phyloP scores from a whole-genome alignment of 1,284 basidiomycete genomes.

The Moesziomyces sp. region DNA sequence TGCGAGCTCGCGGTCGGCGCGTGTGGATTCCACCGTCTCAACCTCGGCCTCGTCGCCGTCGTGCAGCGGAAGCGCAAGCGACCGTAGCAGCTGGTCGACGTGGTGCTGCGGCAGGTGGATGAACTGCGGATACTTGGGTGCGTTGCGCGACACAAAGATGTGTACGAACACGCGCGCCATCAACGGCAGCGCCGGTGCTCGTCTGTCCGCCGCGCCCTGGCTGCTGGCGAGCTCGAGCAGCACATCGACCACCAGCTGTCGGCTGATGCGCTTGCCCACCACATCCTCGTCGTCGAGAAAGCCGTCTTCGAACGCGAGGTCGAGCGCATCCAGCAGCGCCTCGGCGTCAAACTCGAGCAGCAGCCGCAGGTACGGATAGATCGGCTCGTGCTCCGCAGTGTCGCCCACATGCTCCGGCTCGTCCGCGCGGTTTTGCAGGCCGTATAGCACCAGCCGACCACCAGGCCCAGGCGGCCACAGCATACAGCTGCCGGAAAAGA shows the following conservation, averaged over 20 bases:
- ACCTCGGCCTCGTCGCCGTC: conserved; percentile 54
- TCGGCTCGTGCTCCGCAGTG: conserved; percentile 70
- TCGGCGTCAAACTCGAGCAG: conserved; percentile 91
- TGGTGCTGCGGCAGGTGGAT: conserved; percentile 77
- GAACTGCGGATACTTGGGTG: conserved; percentile 95
- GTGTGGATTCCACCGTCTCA: conserved; percentile 70
- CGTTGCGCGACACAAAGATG: conserved; percentile 95
- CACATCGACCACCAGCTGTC: conserved; percentile 85
- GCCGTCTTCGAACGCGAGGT: conserved; percentile 92
- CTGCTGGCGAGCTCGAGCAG: conserved; percentile 77
- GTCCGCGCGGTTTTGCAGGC: conserved; percentile 69
- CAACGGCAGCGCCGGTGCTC: conserved; percentile 21
- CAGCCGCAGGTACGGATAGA: conserved; percentile 86
- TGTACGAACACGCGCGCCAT: conserved; percentile 77
- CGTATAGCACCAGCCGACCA: conserved; percentile 77
- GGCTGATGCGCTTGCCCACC: conserved; percentile 71
- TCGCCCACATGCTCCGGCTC: conserved; percentile 73
- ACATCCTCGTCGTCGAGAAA: conserved; percentile 81
- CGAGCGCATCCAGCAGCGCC: conserved; percentile 90
- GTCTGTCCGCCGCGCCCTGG: neutral
- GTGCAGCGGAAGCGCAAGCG: conserved; percentile 80
- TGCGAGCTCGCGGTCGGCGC: conserved; percentile 93
- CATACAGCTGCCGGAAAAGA: conserved; percentile 84
- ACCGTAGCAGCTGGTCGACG: conserved; percentile 80
- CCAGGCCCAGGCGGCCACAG: conserved; percentile 80